phyloP scores from a whole-genome alignment of 2,329 filamentous ascomycete genomes.

The Tolypocladium sp. region DNA sequence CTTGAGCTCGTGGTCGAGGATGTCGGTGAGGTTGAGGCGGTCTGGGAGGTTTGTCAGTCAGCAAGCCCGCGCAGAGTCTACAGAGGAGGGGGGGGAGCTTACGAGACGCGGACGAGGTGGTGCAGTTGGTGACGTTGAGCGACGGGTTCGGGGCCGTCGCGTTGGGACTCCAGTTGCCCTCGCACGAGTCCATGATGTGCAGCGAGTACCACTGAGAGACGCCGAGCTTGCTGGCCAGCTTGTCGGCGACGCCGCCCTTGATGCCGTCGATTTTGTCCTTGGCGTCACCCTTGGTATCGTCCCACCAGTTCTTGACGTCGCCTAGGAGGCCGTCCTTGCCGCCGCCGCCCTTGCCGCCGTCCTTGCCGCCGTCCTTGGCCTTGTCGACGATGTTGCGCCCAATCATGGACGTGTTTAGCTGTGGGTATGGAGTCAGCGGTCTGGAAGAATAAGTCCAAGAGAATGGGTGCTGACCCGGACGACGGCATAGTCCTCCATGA shows the following conservation, averaged over 20 bases:
- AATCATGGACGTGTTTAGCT: conserved; percentile 30
- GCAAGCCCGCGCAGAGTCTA: neutral
- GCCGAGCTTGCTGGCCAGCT: conserved; percentile 32
- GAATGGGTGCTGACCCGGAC: conserved; percentile 21
- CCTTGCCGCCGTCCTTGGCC: conserved; percentile 13
- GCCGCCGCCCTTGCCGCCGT: conserved; percentile 10
- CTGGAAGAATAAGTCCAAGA: neutral
- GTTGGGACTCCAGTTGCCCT: conserved; percentile 36
- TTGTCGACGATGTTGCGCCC: conserved; percentile 24
- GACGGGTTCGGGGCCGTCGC: conserved; percentile 24
- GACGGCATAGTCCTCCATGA: conserved; percentile 34
- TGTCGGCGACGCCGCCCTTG: conserved; percentile 27
- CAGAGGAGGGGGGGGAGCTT: conserved; percentile 8
- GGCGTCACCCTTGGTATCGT: conserved; percentile 22
- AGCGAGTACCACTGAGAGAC: conserved; percentile 43
- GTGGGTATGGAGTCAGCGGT: neutral
- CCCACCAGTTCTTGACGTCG: conserved; percentile 17
- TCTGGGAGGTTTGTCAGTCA: conserved; percentile 12
- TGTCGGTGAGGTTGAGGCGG: conserved; percentile 35
- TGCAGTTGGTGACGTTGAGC: conserved; percentile 37
- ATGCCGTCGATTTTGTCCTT: conserved; percentile 29
- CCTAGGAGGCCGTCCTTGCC: conserved; percentile 14
- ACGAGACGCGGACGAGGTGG: conserved; percentile 27
- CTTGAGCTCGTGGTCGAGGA: conserved; percentile 36
- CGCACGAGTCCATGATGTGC: conserved; percentile 37